Base-by-base conservation (phyloP, 1,139 yeast species). In the Saccharomyces hybrid region DNA sequence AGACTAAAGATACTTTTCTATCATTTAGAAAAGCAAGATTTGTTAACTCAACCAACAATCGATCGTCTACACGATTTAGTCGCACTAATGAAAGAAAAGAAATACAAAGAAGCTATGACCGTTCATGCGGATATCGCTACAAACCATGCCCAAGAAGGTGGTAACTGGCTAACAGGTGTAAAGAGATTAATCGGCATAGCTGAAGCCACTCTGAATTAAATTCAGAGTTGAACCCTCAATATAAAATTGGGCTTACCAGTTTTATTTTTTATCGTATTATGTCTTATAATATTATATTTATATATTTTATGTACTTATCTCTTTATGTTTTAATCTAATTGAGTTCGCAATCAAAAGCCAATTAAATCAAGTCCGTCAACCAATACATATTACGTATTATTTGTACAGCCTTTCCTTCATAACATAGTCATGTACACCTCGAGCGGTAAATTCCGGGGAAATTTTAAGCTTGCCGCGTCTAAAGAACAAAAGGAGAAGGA, bases 101-200 rank as follows among this genome's bases (percentile, higher is more conserved):
- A 88, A 60, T 88, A 76, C 67, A 72, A 72, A 13, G 74, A 75
- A 11, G 97, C 98, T 1, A 73, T 79, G 53, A 73, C 78, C 11
- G 64, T 81, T 52, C 81, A 81, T 59, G 71, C 78, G 50, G 82
- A 83, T 53, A 79, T 93, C 61, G 80, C 88, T 50, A 79, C 90
- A 7, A 78, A 80, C 46, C 80, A 81, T 62, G 79, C 85, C 51
- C 83, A 80, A 47, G 96, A 91, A 70, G 82, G 88, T 60, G 96
- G 96, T 11, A 83, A 86, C 63, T 93, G 99, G 99, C 83, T 88
- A 75, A 83, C 88, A 27, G 99, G 99, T 64, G 86, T 93, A 52
- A 89, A 87, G 73, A 82, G 97, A 64, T 78, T 93, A 62, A 83
- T 93, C 58, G 88, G 86, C 58, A 87, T 93, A 83, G 81, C 73